Conservation (phyloP, 805 yeast species). For the Millerozyma acaciae region DNA sequence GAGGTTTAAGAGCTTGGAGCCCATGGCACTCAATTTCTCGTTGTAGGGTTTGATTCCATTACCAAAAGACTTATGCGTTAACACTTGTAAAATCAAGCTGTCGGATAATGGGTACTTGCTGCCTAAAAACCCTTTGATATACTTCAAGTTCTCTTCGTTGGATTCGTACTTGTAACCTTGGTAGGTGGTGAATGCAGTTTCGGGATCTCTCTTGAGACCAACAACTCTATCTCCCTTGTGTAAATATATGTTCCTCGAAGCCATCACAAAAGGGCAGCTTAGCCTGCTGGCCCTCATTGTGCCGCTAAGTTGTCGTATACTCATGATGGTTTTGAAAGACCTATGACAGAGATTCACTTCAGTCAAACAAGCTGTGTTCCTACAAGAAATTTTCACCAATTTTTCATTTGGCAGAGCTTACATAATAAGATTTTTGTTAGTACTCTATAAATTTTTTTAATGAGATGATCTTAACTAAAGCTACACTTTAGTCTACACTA, state of each 20-base stretch:
- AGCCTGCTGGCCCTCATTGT: not conserved
- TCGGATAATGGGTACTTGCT: constrained; percentile 55
- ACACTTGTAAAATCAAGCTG: constrained; percentile 64
- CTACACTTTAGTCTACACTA: too few relatives aligned
- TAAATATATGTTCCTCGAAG: constrained; percentile 31
- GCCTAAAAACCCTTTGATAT: constrained; percentile 46
- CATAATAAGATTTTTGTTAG: constrained; percentile 1
- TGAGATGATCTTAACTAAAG: constrained; percentile 2
- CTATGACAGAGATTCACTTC: not conserved
- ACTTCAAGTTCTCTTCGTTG: constrained; percentile 43
- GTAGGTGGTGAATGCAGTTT: constrained; percentile 37
- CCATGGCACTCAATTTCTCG: constrained; percentile 76
- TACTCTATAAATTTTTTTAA: constrained; percentile 5
- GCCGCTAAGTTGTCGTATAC: constrained; percentile 11
- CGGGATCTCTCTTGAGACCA: constrained; percentile 70
- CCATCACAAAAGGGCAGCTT: constrained; percentile 4
- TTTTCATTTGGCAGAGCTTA: not conserved
- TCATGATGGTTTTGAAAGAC: constrained; percentile 5
- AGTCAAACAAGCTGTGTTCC: too few relatives aligned
- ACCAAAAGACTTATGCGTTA: constrained; percentile 93
- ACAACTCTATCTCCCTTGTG: constrained; percentile 56
- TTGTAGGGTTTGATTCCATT: constrained; percentile 88
- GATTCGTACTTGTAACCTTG: constrained; percentile 49
- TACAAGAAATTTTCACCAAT: constrained; percentile 1
- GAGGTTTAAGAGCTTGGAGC: constrained; percentile 56